Evolutionary conservation across 768 basidiomycete species (phyloP).

Genomic region (Lentinula boryana): DNA sequence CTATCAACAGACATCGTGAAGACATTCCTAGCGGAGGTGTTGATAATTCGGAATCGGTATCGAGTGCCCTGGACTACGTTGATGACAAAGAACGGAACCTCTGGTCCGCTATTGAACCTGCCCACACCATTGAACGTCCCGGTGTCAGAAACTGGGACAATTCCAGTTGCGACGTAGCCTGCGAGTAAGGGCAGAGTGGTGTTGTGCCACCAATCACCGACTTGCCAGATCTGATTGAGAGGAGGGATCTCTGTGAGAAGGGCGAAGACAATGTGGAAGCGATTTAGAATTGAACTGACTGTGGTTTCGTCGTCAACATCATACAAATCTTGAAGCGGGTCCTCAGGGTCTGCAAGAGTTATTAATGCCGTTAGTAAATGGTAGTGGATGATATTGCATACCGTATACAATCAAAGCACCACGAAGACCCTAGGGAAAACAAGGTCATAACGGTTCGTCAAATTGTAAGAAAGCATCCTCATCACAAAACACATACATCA

Average conservation of each 20-base stretch:
- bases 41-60: constrained; percentile 44
- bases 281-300: not conserved
- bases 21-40: constrained; percentile 28
- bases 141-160: constrained; percentile 27
- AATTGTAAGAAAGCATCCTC: too few species aligned
- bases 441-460: too few species aligned
- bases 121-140: constrained; percentile 33
- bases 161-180: constrained; percentile 14
- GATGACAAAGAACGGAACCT: constrained; percentile 30
- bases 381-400: constrained; percentile 9
- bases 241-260: not conserved
- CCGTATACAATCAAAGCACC: constrained; percentile 27
- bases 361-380: not conserved
- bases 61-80: constrained; percentile 28
- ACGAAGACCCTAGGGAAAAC: constrained; percentile 20
- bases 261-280: too few species aligned
- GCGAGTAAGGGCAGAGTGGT: constrained; percentile 19
- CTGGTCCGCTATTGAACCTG: constrained; percentile 28
- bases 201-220: constrained; percentile 33
- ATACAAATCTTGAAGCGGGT: constrained; percentile 34
- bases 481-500: constrained; percentile 13
- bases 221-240: not conserved
- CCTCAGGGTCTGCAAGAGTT: constrained; percentile 22
- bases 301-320: constrained; percentile 33
- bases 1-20: constrained; percentile 32